phyloP scores from a whole-genome alignment of 768 basidiomycete species.

The Amanita polypyramis region DNA sequence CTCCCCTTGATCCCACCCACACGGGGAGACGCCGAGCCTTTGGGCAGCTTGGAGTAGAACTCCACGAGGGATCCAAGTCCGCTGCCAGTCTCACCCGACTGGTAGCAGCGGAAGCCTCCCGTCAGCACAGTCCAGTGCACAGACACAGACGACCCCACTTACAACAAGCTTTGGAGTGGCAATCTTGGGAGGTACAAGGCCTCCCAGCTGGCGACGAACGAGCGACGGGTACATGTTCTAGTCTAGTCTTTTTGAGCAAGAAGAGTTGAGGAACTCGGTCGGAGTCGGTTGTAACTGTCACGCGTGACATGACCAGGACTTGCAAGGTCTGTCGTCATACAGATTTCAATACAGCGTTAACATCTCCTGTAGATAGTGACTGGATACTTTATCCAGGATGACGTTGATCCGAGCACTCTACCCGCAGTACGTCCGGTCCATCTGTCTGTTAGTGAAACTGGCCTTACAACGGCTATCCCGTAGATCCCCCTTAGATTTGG shows the following conservation, averaged over 20 bases:
- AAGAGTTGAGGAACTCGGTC: conserved; percentile 12
- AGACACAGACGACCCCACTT: conserved; percentile 18
- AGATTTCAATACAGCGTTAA: background rate
- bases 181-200: conserved; percentile 90
- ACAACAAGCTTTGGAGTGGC: conserved; percentile 87
- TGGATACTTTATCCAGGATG: background rate
- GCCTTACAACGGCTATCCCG: background rate
- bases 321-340: background rate
- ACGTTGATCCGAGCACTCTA: background rate
- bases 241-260: background rate
- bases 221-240: conserved; percentile 70
- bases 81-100: conserved; percentile 77
- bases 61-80: conserved; percentile 80
- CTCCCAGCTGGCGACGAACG: conserved; percentile 74
- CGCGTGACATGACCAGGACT: background rate
- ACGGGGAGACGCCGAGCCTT: conserved; percentile 61
- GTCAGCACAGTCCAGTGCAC: background rate
- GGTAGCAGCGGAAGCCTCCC: no score
- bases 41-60: conserved; percentile 96
- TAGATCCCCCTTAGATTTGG: conserved; percentile 52
- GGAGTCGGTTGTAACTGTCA: conserved; percentile 8
- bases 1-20: conserved; percentile 66
- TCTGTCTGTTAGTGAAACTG: background rate
- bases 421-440: conserved; percentile 10
- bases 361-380: background rate